phyloP scores from a whole-genome alignment of 208 protist genomes.

The Novymonas esmeraldas region DNA sequence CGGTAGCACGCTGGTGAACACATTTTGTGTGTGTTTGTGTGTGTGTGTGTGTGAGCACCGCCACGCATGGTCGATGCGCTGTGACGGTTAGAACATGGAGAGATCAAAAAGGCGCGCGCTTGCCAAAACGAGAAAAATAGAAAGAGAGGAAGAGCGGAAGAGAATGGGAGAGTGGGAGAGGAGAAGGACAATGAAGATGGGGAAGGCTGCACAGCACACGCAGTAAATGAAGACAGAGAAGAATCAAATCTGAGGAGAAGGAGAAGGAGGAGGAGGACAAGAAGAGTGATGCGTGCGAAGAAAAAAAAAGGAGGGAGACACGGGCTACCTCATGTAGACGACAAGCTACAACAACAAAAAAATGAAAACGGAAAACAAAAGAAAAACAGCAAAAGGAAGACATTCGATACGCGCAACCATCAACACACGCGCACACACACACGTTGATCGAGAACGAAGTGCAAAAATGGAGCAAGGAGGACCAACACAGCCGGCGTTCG shows the following conservation, averaged over 20 bases:
- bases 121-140: too few species aligned
- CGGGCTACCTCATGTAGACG: neutral
- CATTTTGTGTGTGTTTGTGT: too few species aligned
- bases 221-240: slow-evolving; percentile 4
- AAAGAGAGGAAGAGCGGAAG: slow-evolving; percentile 17
- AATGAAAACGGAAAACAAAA: neutral
- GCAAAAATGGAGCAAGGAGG: neutral
- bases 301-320: too few species aligned
- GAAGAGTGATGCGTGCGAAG: too few species aligned
- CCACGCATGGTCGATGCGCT: too few species aligned
- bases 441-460: neutral
- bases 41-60: too few species aligned
- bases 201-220: neutral
- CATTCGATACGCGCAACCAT: neutral
- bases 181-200: neutral
- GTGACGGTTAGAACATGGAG: too few species aligned
- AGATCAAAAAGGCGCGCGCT: too few species aligned
- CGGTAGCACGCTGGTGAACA: too few species aligned
- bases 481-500: neutral
- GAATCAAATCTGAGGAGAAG: too few species aligned
- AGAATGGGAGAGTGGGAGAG: slow-evolving; percentile 2
- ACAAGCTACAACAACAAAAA: neutral
- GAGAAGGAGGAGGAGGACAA: too few species aligned
- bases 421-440: neutral
- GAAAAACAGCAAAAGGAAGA: slow-evolving; percentile 4